These are phyloP conservation scores for Fusarium haematococcum DNA, from an alignment of 2,329 filamentous ascomycete genomes.

Conservation along the genomic window DNA sequence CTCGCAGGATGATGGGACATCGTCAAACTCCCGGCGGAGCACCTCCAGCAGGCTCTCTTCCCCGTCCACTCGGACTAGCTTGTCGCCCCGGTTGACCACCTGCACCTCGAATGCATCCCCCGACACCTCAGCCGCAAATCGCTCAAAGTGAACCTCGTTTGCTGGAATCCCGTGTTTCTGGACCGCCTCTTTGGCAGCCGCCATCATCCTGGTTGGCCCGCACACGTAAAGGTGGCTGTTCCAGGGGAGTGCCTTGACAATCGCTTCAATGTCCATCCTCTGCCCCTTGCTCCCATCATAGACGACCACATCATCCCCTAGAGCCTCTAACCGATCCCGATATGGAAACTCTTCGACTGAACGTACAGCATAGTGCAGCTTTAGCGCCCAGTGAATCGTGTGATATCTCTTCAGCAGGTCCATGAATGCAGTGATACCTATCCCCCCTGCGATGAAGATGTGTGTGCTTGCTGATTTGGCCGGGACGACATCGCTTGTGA, in stretches of 20 bases:
- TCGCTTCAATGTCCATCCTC: conserved; percentile 64
- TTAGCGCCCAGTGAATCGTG: conserved; percentile 56
- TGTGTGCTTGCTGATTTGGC: conserved; percentile 59
- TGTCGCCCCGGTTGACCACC: conserved; percentile 55
- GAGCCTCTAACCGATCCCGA: conserved; percentile 55
- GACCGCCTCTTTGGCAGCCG: conserved; percentile 58
- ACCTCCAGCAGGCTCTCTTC: conserved; percentile 65
- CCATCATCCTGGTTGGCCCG: conserved; percentile 68
- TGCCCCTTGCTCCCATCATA: conserved; percentile 65
- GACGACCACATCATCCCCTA: conserved; percentile 58
- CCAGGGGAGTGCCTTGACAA: conserved; percentile 61
- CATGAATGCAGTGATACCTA: conserved; percentile 75
- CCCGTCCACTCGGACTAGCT: conserved; percentile 57
- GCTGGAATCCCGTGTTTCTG: conserved; percentile 56
- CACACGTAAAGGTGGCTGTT: conserved; percentile 72
- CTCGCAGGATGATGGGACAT: conserved; percentile 62
- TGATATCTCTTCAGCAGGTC: conserved; percentile 57
- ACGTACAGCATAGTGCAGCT: conserved; percentile 70
- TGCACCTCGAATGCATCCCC: conserved; percentile 72
- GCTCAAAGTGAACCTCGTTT: conserved; percentile 70
- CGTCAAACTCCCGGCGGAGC: conserved; percentile 56
- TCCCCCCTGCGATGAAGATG: conserved; percentile 72
- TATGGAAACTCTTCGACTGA: conserved; percentile 66
- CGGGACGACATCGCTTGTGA: conserved; percentile 62
- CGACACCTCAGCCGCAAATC: conserved; percentile 64